Base-by-base conservation (phyloP, 1,139 yeast genomes). In the Suhomyces coccinellae region DNA sequence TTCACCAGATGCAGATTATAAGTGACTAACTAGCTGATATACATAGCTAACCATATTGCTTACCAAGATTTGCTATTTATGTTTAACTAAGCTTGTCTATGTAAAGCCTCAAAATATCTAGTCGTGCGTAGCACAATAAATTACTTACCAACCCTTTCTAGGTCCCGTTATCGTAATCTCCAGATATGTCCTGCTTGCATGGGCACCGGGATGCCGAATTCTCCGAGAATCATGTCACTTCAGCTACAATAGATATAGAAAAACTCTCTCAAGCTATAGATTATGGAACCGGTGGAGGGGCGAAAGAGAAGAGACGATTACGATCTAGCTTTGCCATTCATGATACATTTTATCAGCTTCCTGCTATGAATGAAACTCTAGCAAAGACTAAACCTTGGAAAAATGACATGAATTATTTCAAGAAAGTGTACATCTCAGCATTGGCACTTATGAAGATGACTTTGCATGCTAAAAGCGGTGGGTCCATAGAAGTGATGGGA, bases 401-500 rank as follows among this genome's bases (percentile, higher is more conserved):
- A 45, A 55, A 55, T 17, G 68, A 71, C 56, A 78, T 83, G 2
- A 75, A 79, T 38, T 87, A 82, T 58, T 90, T 89, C 65, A 77
- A 77, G 41, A 75, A 77, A 11, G 88, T 82, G 3, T 73, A 79
- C 48, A 75, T 93, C 2, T 86, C 96, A 6, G 75, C 91, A 3
- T 62, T 88, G 36, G 96, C 97, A 0, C 66, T 88, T 38, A 68
- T 81, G 49, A 88, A 90, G 59, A 90, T 91, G 89, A 65, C 88
- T 3, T 72, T 80, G 28, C 97, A 91, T 65, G 95, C 98, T 0
- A 72, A 86, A 31, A 71, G 82, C 1, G 98, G 98, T 5, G 96
- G 96, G 0, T 71, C 86, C n/a, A 84, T 89, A 38, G 99, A 93
- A 62, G 82, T 93, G 12, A 91, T 93, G 98, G 98, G 98, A 4